These are phyloP conservation scores for Waltergamsia citrina DNA, from an alignment of 2,329 filamentous ascomycete genomes.

Conservation along the genomic window DNA sequence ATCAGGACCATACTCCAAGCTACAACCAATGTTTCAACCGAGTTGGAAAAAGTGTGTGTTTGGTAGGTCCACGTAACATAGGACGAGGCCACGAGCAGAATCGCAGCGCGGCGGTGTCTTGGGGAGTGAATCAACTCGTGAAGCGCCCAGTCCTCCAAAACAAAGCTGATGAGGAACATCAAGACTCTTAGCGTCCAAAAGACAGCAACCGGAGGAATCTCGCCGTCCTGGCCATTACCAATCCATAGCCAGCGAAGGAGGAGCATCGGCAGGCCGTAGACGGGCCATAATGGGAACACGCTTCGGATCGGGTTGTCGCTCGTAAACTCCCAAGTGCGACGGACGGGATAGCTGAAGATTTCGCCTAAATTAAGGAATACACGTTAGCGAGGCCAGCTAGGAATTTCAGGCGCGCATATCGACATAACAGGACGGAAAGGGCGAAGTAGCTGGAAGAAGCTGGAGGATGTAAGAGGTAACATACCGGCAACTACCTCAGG, in stretches of 20 bases:
- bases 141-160: conserved; percentile 95
- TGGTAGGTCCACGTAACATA: conserved; percentile 99
- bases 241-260: conserved; percentile 88
- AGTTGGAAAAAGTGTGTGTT: conserved; percentile 97
- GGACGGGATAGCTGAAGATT: conserved; percentile 85
- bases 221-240: conserved; percentile 66
- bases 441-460: neutral
- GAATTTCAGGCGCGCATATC: neutral
- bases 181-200: conserved; percentile 83
- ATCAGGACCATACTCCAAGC: conserved; percentile 91
- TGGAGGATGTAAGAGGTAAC: conserved; percentile 15
- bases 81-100: conserved; percentile 83
- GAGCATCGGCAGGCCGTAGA: conserved; percentile 90
- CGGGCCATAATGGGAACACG: conserved; percentile 91
- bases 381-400: conserved; percentile 1
- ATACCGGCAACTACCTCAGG: conserved; percentile 94
- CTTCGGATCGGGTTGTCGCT: conserved; percentile 82
- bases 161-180: conserved; percentile 94
- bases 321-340: conserved; percentile 93
- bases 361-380: conserved; percentile 48
- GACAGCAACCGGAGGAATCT: conserved; percentile 73
- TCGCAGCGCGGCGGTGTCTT: conserved; percentile 60
- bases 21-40: conserved; percentile 86
- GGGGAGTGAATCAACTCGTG: conserved; percentile 78
- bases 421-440: too few relatives aligned